Base-by-base conservation (phyloP, 2,329 filamentous ascomycete genomes). In the Claviceps sp. region DNA sequence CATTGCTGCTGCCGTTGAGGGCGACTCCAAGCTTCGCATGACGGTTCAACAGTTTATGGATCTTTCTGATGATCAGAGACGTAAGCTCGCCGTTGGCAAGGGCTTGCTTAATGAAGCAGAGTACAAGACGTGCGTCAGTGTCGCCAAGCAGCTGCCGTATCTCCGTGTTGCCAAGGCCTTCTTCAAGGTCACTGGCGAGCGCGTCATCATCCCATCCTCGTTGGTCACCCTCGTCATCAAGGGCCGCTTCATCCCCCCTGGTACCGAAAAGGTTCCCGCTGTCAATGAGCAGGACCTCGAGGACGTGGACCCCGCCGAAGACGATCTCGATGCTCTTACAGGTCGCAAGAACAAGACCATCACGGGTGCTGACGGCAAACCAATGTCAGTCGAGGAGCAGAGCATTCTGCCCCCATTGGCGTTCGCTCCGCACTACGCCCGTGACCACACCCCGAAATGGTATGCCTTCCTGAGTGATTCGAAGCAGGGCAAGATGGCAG, bases 141-240 rank as follows among this genome's bases (percentile, higher is more conserved):
- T 96, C 34, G 90, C 89, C 30, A 81, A 82, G 60, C 88, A 96
- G 69, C 76, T 98, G 30, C 93, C 93, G 1, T 80, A 82, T 57
- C 76, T 98, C 52, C 80, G 86, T 53, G 82, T 98, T 11, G 88
- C 89, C 63, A 94, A 89, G 71, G 88, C 89, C 7, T 98, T 95
- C 71, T 98, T 98, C 81, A 98, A 98, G 75, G 94, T 98, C 46
- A 84, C 89, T 50, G 93, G 93, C 64, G 94, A 98, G 71, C 87
- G 86, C 58, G 86, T 85, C 66, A 88, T 98, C 63, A 95, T 91
- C 37, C 90, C 93, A 6, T 88, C 86, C 54, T 95, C 89, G 52
- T 78, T 98, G 40, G 91, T 97, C 22, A 91, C 90, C 56, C 84
- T 98, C 34, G 89, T 98, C 50, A 82, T 98, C 65, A 98, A 98